Conservation (phyloP, 805 yeast genomes). For the Lipomyces chichibuensis region DNA sequence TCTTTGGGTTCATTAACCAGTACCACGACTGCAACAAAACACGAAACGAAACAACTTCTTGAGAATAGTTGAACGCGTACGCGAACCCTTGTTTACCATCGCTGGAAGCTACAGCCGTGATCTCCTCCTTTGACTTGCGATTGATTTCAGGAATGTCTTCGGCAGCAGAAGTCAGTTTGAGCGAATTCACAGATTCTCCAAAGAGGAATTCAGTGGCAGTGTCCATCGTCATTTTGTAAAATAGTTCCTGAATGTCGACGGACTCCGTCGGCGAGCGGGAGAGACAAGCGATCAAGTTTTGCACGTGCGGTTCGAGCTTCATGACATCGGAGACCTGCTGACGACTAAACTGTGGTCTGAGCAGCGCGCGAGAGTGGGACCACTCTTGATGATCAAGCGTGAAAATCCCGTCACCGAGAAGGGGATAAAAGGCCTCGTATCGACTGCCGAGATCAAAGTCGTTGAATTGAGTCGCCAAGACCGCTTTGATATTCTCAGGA, state of each 20-base stretch:
- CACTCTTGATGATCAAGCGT: slow-evolving; percentile 44
- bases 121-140: slow-evolving; percentile 14
- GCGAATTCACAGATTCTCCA: slow-evolving; percentile 41
- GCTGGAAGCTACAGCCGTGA: slow-evolving; percentile 19
- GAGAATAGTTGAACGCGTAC: slow-evolving; percentile 36
- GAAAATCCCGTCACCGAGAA: slow-evolving; percentile 46
- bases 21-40: slow-evolving; percentile 35
- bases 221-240: slow-evolving; percentile 42
- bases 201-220: slow-evolving; percentile 44
- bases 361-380: slow-evolving; percentile 45
- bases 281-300: slow-evolving; percentile 31
- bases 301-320: slow-evolving; percentile 39
- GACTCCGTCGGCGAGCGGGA: slow-evolving; percentile 13
- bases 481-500: slow-evolving; percentile 44
- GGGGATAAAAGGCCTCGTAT: slow-evolving; percentile 36
- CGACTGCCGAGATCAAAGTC: slow-evolving; percentile 43
- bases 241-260: slow-evolving; percentile 40
- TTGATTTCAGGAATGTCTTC: slow-evolving; percentile 1
- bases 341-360: slow-evolving; percentile 45
- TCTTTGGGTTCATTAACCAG: slow-evolving; percentile 31
- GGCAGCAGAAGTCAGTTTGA: slow-evolving; percentile 15
- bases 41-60: slow-evolving; percentile 30
- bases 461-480: slow-evolving; percentile 42
- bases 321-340: slow-evolving; percentile 41
- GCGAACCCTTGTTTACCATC: slow-evolving; percentile 32